Percentiles rank a stretch among this genome's conserved stretches.
Conservation (phyloP, 1,139 yeast genomes). For the Pichia kudriavzevii region DNA sequence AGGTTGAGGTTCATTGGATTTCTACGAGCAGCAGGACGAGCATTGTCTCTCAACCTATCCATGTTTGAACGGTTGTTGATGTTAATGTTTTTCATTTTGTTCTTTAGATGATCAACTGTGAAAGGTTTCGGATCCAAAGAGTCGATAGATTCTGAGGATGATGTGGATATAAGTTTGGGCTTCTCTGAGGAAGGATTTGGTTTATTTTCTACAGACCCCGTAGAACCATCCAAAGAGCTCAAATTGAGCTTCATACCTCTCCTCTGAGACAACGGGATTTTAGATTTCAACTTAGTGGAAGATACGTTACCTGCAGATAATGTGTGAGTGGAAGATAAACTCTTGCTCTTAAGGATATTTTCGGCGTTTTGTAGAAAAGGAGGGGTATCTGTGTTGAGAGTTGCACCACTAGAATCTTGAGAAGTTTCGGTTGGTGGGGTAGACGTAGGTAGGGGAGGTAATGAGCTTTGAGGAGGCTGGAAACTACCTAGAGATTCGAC, state of each 20-base stretch:
- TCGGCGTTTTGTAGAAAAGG: too few relatives aligned
- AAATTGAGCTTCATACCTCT: constrained; percentile 49
- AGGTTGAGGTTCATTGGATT: constrained; percentile 10
- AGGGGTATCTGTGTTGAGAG: too few relatives aligned
- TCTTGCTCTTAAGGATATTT: too few relatives aligned
- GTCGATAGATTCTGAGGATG: too few relatives aligned
- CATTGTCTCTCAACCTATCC: constrained; percentile 20
- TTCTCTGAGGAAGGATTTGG: neutral
- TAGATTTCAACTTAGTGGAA: too few relatives aligned
- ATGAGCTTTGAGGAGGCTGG: constrained; percentile 2
- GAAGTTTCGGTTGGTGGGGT: too few relatives aligned
- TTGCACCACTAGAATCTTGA: too few relatives aligned
- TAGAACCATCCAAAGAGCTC: constrained; percentile 26
- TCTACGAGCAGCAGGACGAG: constrained; percentile 17
- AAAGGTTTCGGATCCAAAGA: neutral
- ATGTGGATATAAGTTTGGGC: too few relatives aligned
- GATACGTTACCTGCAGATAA: too few relatives aligned
- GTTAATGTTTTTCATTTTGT: constrained; percentile 6
- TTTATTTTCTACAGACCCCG: neutral
- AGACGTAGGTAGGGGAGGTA: constrained; percentile 3
- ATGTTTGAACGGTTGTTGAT: constrained; percentile 8
- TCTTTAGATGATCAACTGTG: constrained; percentile 3
- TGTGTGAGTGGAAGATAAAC: too few relatives aligned
- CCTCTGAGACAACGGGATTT: constrained; percentile 52
- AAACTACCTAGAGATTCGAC: constrained; percentile 1